These are phyloP conservation scores for Penicillium flavigenum DNA, from an alignment of 495 filamentous ascomycete genomes.

Conservation along the genomic window DNA sequence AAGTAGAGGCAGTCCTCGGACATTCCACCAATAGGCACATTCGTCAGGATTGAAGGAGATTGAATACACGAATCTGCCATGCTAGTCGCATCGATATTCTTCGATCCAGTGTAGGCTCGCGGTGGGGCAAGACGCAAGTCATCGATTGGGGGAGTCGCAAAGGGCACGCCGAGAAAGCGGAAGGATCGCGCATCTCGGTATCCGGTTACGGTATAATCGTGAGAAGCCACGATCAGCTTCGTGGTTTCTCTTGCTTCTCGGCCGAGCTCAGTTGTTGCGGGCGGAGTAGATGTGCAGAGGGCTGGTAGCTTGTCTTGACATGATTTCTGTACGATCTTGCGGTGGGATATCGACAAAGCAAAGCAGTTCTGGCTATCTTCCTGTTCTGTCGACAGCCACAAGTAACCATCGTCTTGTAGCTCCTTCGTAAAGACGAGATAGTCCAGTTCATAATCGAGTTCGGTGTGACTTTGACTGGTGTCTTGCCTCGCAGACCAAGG, in stretches of 20 bases:
- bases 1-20: slow-evolving; percentile 49
- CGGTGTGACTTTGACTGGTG: slow-evolving; percentile 12
- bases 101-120: slow-evolving; percentile 39
- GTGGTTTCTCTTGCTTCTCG: slow-evolving; percentile 20
- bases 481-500: slow-evolving; percentile 8
- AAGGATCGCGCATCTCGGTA: slow-evolving; percentile 55
- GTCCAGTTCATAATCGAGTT: slow-evolving; percentile 22
- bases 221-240: slow-evolving; percentile 34
- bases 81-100: slow-evolving; percentile 40
- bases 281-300: slow-evolving; percentile 30
- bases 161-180: slow-evolving; percentile 53
- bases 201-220: slow-evolving; percentile 33
- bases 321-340: slow-evolving; percentile 4
- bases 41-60: slow-evolving; percentile 16
- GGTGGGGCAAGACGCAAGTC: slow-evolving; percentile 47
- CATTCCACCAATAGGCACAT: slow-evolving; percentile 21
- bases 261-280: slow-evolving; percentile 28
- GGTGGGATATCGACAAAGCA: slow-evolving; percentile 20
- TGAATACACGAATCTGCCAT: slow-evolving; percentile 48
- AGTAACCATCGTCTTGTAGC: slow-evolving; percentile 10
- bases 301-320: slow-evolving; percentile 23
- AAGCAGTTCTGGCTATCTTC: slow-evolving; percentile 6
- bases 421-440: slow-evolving; percentile 26
- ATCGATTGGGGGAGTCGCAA: slow-evolving; percentile 43
- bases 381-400: slow-evolving; percentile 21